Evolutionary conservation across 2,329 filamentous ascomycete species (phyloP), one percentile per base, ranked within the genome.

Genomic region (Epicoccum nigrum): DNA sequence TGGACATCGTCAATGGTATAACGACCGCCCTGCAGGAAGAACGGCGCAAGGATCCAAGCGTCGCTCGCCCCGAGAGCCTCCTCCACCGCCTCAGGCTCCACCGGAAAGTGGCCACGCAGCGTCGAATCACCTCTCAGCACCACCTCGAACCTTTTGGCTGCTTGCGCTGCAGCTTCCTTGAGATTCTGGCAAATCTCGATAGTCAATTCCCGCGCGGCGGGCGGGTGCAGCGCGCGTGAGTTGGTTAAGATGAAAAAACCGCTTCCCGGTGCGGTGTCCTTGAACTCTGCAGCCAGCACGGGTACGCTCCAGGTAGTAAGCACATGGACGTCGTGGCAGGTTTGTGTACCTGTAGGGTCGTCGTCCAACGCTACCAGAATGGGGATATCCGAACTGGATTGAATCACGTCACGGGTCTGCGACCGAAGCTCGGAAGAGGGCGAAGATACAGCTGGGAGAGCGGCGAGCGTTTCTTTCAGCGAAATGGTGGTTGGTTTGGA

Each of bases 171-270:
- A 0, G 81, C 82, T 7, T 65, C 45, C 16, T 76, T 67, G 3
- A 85, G 58, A 52, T 82, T 82, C 4, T 58, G 57, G 57, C 80
- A 83, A 41, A 86, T 83, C 16, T 78, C 76, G 7, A 63, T 60
- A 57, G 83, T 80, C 1, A 85, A 74, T 0, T 61, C 55, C 13
- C 75, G 69, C 0, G 82, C 82, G 34, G 78, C 75, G 0, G 65
- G 62, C 0, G 81, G 76, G 16, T 79, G 80, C 2, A 85, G 67
- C 0, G 83, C 83, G 4, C 83, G 79, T 3, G 81, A 83, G 62
- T 85, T 85, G 27, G 82, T 85, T 5, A 84, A 73, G 55, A 85
- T 83, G 70, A 85, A 85, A 74, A 85, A 85, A 15, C 82, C 83
- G 3, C 68, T 65, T 2, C 64, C 64, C 9, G 58, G 43, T 2